Evolutionary conservation across 2,329 filamentous ascomycete species (phyloP).

Genomic region (Ceratocystis diversiconidia): DNA sequence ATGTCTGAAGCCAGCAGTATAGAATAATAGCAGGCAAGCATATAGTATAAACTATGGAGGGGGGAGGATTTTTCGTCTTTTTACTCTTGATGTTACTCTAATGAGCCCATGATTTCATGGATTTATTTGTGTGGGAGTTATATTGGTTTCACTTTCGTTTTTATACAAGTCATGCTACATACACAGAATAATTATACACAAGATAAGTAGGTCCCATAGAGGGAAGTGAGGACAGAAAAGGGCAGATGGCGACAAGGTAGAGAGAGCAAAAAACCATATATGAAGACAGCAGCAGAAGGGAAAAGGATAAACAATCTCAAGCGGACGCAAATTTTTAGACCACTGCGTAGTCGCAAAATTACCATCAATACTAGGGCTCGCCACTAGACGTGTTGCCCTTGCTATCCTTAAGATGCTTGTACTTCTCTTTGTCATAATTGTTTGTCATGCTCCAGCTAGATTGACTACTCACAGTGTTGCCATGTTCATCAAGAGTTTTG

Average conservation of each 20-base stretch:
- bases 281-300: background rate
- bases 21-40: background rate
- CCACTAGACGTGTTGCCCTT: background rate
- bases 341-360: no score
- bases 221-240: background rate
- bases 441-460: slow-evolving; percentile 21
- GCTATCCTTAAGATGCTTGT: slow-evolving; percentile 12
- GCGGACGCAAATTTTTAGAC: no score
- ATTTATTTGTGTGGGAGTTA: slow-evolving; percentile 4
- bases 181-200: background rate
- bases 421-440: slow-evolving; percentile 18
- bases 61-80: background rate
- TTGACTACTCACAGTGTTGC: slow-evolving; percentile 29
- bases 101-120: slow-evolving; percentile 11
- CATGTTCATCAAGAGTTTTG: slow-evolving; percentile 29
- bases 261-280: background rate
- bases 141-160: slow-evolving; percentile 2
- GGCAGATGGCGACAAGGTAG: background rate
- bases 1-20: slow-evolving; percentile 14
- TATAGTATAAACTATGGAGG: background rate
- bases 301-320: no score
- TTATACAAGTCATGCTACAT: slow-evolving; percentile 3
- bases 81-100: background rate
- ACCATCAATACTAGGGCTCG: background rate
- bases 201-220: background rate